Base-by-base conservation (phyloP, 164 flowering plant species). In the Amborella trichopoda region DNA sequence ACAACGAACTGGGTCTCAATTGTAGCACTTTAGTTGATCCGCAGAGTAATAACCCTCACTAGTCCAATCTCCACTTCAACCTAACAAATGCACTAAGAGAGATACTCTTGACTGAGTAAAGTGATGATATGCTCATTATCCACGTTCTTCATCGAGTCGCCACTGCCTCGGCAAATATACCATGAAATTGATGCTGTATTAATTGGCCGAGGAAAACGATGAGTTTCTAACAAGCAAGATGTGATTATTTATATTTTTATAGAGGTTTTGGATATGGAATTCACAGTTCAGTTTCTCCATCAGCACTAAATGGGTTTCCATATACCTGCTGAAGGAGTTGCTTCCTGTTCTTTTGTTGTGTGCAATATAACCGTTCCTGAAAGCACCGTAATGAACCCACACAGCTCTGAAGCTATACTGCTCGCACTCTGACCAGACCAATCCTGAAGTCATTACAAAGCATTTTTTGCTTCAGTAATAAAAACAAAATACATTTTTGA, bases 281-380 rank as follows among this genome's bases (percentile, higher is more conserved):
- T 40, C 23, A 17, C 21, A 19, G 6, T 6, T 30, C 34, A 30
- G 28, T 3, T 27, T n/a, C 12, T 24, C 11, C 26, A 44, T 25
- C 21, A 25, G 48, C 48, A 24, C 34, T 26, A 49, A 23, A 20
- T 36, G 20, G 19, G 27, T 27, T 32, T 10, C 8, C 9, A 16
- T 12, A 14, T 74, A 88, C 97, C 94, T 63, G 65, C 46, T 44
- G 73, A 20, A 37, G 61, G 40, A 62, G 75, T 8, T 49, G 64
- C 62, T 63, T 85, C 95, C 52, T 72, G 77, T 54, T 89, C 87
- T 70, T 73, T 74, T 16, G 90, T 89, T 33, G 82, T 53, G 55
- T 89, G 97, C 61, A 89, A 68, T 54, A 89, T 77, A 51, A 85
- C 66, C 40, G 97, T 89, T 56, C 97, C 97, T 28, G 90, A 70